A percentile compares a stretch with the other conserved stretches of the same genome.
Conservation (phyloP, 1,284 basidiomycete species). For the Neonothopanus nambi region DNA sequence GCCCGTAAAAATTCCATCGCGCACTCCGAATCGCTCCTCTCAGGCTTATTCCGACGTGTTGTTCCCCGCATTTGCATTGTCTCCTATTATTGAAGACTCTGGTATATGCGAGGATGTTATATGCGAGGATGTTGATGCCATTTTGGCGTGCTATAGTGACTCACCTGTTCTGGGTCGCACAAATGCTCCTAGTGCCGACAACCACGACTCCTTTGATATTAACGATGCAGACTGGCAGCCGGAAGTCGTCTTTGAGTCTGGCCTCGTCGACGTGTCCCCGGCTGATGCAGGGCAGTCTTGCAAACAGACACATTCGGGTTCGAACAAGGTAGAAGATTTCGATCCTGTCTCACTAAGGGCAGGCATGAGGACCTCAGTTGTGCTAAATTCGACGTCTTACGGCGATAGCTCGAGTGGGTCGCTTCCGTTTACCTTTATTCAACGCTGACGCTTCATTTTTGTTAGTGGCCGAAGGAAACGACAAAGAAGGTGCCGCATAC, state of each 20-base stretch:
- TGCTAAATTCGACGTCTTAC: background rate
- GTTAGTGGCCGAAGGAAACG: background rate
- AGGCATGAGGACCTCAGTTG: background rate
- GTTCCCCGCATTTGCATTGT: conserved; percentile 2
- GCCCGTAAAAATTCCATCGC: background rate
- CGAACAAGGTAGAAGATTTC: background rate
- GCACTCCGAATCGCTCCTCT: background rate
- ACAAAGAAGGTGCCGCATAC: background rate
- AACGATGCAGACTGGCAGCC: conserved; percentile 9
- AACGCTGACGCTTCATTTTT: background rate
- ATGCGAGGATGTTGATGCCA: conserved; percentile 9
- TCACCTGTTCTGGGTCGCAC: background rate
- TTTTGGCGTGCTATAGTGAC: conserved; percentile 8
- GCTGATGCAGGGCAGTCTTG: background rate
- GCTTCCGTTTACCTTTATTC: background rate
- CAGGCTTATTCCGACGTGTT: conserved; percentile 1
- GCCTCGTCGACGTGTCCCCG: too few relatives aligned
- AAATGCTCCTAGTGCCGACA: background rate
- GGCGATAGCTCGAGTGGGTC: background rate
- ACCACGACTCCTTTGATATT: background rate
- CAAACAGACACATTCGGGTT: background rate
- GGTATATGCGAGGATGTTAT: background rate
- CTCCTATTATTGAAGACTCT: conserved; percentile 6
- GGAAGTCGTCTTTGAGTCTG: background rate
- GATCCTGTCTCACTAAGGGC: background rate